Conservation (phyloP, 1,284 basidiomycete genomes). For the Bondarzewia mesenterica region DNA sequence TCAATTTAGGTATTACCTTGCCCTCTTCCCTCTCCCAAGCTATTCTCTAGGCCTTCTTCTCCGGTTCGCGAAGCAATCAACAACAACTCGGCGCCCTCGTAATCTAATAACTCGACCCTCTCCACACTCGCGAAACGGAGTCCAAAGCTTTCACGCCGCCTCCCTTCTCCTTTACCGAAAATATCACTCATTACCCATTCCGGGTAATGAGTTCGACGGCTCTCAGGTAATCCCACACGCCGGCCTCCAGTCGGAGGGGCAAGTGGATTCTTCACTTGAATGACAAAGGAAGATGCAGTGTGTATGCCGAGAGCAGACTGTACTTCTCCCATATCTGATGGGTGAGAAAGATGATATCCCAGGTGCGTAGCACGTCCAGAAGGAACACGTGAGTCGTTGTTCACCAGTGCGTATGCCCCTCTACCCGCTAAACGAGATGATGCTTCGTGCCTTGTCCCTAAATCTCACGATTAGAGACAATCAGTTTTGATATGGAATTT, state of each 20-base stretch:
- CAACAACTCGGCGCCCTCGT: constrained; percentile 47
- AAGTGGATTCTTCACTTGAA: constrained; percentile 53
- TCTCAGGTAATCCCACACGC: constrained; percentile 25
- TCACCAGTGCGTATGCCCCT: constrained; percentile 58
- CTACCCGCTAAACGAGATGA: constrained; percentile 49
- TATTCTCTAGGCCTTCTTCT: constrained; percentile 36
- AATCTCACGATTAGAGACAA: background rate
- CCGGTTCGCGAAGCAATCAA: constrained; percentile 49
- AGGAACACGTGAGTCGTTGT: constrained; percentile 33
- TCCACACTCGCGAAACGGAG: constrained; percentile 47
- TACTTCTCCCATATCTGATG: constrained; percentile 39
- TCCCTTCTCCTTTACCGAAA: constrained; percentile 34
- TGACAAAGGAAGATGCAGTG: constrained; percentile 39
- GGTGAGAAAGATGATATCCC: constrained; percentile 52
- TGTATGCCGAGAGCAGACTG: constrained; percentile 45
- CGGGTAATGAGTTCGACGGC: constrained; percentile 35
- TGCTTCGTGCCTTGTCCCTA: constrained; percentile 46
- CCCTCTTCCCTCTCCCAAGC: constrained; percentile 44
- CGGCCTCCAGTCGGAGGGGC: constrained; percentile 30
- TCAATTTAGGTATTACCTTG: constrained; percentile 28
- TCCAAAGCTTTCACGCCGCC: constrained; percentile 37
- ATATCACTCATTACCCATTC: constrained; percentile 36
- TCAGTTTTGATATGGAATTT: background rate
- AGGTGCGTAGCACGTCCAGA: constrained; percentile 45
- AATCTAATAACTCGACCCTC: constrained; percentile 45